Conservation (phyloP, 1,139 yeast species). For the Taphrina deformans region DNA sequence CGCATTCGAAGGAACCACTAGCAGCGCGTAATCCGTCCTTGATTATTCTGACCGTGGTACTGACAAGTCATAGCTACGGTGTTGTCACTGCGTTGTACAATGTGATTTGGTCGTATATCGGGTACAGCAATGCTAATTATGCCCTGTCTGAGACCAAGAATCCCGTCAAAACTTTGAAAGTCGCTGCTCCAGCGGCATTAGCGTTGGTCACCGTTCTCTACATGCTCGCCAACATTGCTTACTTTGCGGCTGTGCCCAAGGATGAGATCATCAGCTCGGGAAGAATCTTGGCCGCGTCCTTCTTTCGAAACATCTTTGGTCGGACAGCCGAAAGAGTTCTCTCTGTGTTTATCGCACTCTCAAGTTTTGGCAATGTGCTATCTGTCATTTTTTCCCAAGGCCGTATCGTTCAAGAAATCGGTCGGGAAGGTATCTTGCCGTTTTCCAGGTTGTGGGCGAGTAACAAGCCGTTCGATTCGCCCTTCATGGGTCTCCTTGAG, state of each 20-base stretch:
- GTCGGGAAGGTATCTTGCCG: conserved; percentile 70
- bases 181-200: conserved; percentile 73
- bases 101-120: conserved; percentile 57
- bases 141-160: conserved; percentile 76
- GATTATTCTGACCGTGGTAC: not conserved
- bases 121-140: conserved; percentile 74
- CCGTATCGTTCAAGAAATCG: conserved; percentile 71
- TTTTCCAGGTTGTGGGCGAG: conserved; percentile 60
- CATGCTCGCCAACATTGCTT: conserved; percentile 68
- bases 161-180: conserved; percentile 65
- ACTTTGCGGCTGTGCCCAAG: conserved; percentile 73
- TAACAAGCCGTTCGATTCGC: conserved; percentile 58
- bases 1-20: conserved; percentile 51
- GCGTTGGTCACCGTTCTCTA: conserved; percentile 61
- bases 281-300: conserved; percentile 70
- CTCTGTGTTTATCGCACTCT: conserved; percentile 70
- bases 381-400: conserved; percentile 79
- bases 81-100: conserved; percentile 55
- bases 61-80: conserved; percentile 51
- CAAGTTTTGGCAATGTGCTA: conserved; percentile 75
- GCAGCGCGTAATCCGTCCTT: conserved; percentile 52
- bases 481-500: conserved; percentile 56
- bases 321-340: conserved; percentile 57
- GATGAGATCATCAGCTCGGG: conserved; percentile 62
- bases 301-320: conserved; percentile 74